Evolutionary conservation across 2,329 filamentous ascomycete genomes (phyloP).

Genomic region (Acrodontium crateriforme): DNA sequence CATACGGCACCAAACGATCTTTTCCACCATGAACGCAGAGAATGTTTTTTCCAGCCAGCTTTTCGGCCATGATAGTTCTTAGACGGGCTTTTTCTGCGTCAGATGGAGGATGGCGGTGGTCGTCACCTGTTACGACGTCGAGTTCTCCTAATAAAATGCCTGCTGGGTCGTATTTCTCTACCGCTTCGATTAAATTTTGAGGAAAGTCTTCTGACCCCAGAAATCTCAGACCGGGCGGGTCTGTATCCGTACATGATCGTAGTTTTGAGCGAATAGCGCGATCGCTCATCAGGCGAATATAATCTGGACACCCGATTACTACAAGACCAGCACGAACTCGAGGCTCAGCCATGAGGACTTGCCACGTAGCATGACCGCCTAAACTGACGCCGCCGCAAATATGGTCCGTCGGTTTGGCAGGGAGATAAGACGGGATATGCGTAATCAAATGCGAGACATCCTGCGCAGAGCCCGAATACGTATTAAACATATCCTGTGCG

Average conservation of each 20-base stretch:
- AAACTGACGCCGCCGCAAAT: conserved; percentile 71
- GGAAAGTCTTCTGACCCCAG: conserved; percentile 71
- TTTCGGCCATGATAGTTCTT: conserved; percentile 15
- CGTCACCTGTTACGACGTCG: conserved; percentile 15
- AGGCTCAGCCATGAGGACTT: conserved; percentile 62
- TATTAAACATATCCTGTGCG: conserved; percentile 82
- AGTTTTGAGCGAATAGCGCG: conserved; percentile 61
- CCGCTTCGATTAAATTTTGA: conserved; percentile 45
- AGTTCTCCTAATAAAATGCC: conserved; percentile 48
- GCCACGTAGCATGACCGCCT: conserved; percentile 81
- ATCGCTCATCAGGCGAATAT: conserved; percentile 62
- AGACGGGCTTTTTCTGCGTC: conserved; percentile 32
- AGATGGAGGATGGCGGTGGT: conserved; percentile 24
- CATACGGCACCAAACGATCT: conserved; percentile 62
- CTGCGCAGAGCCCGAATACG: conserved; percentile 57
- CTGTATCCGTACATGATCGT: conserved; percentile 35
- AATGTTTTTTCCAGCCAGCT: conserved; percentile 45
- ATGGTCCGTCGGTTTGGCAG: conserved; percentile 42
- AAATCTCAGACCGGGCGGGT: conserved; percentile 48
- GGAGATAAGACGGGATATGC: conserved; percentile 59
- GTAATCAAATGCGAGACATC: conserved; percentile 67
- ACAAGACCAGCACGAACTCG: conserved; percentile 65
- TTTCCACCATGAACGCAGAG: conserved; percentile 50
- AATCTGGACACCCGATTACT: conserved; percentile 84
- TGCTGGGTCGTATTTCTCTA: conserved; percentile 59